Percentiles rank a stretch among this genome's conserved stretches.
phyloP scores from a whole-genome alignment of 768 basidiomycete species.

The Exidia glandulosa region DNA sequence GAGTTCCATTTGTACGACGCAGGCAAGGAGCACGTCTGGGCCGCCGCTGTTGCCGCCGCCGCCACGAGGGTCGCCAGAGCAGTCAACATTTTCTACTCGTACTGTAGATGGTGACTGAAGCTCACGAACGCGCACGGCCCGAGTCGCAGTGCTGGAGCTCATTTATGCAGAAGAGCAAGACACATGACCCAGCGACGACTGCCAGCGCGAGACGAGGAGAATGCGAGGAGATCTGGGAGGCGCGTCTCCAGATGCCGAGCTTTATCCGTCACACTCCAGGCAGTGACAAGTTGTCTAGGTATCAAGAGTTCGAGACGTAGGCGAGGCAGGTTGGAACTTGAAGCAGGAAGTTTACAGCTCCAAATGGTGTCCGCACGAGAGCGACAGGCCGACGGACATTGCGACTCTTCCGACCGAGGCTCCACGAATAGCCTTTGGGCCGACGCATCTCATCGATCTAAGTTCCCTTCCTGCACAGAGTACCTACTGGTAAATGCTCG shows the following conservation, averaged over 20 bases:
- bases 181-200: not conserved
- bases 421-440: too few relatives aligned
- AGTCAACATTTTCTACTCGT: not conserved
- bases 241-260: not conserved
- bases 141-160: not conserved
- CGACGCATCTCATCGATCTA: too few relatives aligned
- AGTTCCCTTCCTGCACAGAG: too few relatives aligned
- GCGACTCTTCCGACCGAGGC: too few relatives aligned
- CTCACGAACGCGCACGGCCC: not conserved
- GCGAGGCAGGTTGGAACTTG: too few relatives aligned
- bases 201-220: not conserved
- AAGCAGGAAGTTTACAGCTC: too few relatives aligned
- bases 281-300: not conserved
- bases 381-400: too few relatives aligned
- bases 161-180: not conserved
- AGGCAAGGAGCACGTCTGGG: not conserved
- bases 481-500: too few relatives aligned
- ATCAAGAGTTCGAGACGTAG: too few relatives aligned
- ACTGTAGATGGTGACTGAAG: not conserved
- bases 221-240: not conserved
- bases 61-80: not conserved
- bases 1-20: not conserved
- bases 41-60: not conserved
- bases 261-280: not conserved
- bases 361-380: too few relatives aligned